Conservation (phyloP, 306 rosid species). For the Casuarina equisetifolia region DNA sequence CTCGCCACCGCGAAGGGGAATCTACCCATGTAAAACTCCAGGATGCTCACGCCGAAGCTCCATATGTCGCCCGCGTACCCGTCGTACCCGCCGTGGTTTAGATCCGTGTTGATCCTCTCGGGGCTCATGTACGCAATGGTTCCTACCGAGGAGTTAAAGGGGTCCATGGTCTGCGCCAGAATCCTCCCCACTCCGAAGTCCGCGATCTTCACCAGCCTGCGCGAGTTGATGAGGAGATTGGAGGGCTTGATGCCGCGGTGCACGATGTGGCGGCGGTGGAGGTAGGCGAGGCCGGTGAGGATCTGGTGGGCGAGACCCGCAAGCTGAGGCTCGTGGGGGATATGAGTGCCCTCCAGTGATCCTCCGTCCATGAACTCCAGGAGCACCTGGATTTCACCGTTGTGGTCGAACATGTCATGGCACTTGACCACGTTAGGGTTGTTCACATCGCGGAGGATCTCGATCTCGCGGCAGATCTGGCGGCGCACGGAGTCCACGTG, state of each 20-base stretch:
- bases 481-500: constrained; percentile 73
- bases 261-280: constrained; percentile 86
- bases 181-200: constrained; percentile 90
- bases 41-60: constrained; percentile 58
- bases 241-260: constrained; percentile 96
- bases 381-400: constrained; percentile 90
- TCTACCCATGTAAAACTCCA: constrained; percentile 89
- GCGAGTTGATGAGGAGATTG: constrained; percentile 67
- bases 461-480: constrained; percentile 91
- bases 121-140: constrained; percentile 97
- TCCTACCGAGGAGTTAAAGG: constrained; percentile 89
- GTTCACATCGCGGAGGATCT: constrained; percentile 88
- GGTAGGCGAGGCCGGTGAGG: constrained; percentile 76
- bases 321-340: constrained; percentile 56
- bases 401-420: constrained; percentile 94
- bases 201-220: constrained; percentile 88
- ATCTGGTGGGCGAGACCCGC: constrained; percentile 83
- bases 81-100: constrained; percentile 56
- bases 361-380: constrained; percentile 91
- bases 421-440: constrained; percentile 88
- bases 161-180: constrained; percentile 91
- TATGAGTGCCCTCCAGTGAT: constrained; percentile 68
- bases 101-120: constrained; percentile 85
- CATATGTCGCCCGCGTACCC: constrained; percentile 64
- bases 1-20: constrained; percentile 81